Conservation (phyloP, 2,329 filamentous ascomycete species). For the Cucurbitaria berberidis region DNA sequence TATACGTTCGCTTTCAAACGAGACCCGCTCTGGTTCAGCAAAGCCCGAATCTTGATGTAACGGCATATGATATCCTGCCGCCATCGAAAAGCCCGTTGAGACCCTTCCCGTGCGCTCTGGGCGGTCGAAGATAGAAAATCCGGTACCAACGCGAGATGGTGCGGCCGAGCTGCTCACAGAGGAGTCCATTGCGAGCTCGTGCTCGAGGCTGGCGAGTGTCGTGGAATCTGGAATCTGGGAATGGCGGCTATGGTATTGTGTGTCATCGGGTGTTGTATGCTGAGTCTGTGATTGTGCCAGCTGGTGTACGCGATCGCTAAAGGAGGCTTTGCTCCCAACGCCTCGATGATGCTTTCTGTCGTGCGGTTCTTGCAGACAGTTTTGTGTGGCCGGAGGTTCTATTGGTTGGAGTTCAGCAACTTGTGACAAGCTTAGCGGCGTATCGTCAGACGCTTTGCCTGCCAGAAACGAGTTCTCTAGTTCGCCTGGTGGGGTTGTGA, state of each 20-base stretch:
- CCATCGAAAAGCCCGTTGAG: constrained; percentile 26
- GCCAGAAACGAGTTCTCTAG: constrained; percentile 36
- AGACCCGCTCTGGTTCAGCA: constrained; percentile 22
- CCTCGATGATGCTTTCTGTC: constrained; percentile 20
- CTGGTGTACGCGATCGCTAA: constrained; percentile 44
- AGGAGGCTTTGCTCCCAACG: constrained; percentile 37
- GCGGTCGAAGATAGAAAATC: constrained; percentile 35
- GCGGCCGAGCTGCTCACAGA: constrained; percentile 29
- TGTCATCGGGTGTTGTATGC: constrained; percentile 7
- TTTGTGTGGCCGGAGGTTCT: constrained; percentile 17
- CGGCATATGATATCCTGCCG: constrained; percentile 35
- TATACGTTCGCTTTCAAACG: constrained; percentile 34
- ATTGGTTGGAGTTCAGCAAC: constrained; percentile 28
- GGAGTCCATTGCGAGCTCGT: constrained; percentile 40
- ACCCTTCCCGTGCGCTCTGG: constrained; percentile 19
- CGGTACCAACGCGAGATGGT: constrained; percentile 34
- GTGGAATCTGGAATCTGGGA: constrained; percentile 25
- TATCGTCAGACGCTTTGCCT: constrained; percentile 33
- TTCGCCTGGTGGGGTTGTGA: constrained; percentile 42
- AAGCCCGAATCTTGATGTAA: constrained; percentile 48
- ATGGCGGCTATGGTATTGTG: constrained; percentile 10
- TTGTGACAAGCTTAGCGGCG: constrained; percentile 31
- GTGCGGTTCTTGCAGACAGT: constrained; percentile 11
- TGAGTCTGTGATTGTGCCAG: constrained; percentile 25
- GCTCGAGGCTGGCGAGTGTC: constrained; percentile 39